phyloP scores from a whole-genome alignment of 1,284 basidiomycete species.

The Erythrobasidium hasegawianum region DNA sequence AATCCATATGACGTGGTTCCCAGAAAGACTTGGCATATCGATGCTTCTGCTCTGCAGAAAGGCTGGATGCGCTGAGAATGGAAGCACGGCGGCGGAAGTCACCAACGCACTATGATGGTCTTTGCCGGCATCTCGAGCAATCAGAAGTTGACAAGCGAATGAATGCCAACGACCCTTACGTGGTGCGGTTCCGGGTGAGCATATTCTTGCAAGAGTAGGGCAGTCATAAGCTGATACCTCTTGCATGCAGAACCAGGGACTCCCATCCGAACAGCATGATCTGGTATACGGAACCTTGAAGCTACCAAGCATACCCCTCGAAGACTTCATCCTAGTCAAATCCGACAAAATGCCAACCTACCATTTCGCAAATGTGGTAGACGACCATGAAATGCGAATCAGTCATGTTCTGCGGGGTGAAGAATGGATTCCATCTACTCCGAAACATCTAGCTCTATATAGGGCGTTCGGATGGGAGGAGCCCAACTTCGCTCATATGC shows the following conservation, averaged over 20 bases:
- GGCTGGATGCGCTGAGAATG: slow-evolving; percentile 64
- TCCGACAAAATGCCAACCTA: slow-evolving; percentile 92
- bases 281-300: slow-evolving; percentile 70
- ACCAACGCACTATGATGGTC: slow-evolving; percentile 74
- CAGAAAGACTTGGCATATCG: slow-evolving; percentile 68
- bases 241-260: slow-evolving; percentile 27
- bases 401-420: slow-evolving; percentile 94
- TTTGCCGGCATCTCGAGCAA: slow-evolving; percentile 75
- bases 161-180: slow-evolving; percentile 67
- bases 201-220: no score
- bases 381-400: slow-evolving; percentile 93
- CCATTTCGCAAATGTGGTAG: slow-evolving; percentile 91
- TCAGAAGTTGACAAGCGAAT: slow-evolving; percentile 75
- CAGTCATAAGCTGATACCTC: no score
- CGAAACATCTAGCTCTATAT: slow-evolving; percentile 87
- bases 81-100: slow-evolving; percentile 66
- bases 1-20: background rate
- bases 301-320: slow-evolving; percentile 57
- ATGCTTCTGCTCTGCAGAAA: slow-evolving; percentile 81
- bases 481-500: slow-evolving; percentile 85
- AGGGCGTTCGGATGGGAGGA: slow-evolving; percentile 66
- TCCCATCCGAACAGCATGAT: slow-evolving; percentile 18
- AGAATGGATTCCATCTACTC: slow-evolving; percentile 97
- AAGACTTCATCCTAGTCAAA: slow-evolving; percentile 90
- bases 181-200: slow-evolving; percentile 81